phyloP scores from a whole-genome alignment of 1,284 basidiomycete species.

The Wallemia mellicola region DNA sequence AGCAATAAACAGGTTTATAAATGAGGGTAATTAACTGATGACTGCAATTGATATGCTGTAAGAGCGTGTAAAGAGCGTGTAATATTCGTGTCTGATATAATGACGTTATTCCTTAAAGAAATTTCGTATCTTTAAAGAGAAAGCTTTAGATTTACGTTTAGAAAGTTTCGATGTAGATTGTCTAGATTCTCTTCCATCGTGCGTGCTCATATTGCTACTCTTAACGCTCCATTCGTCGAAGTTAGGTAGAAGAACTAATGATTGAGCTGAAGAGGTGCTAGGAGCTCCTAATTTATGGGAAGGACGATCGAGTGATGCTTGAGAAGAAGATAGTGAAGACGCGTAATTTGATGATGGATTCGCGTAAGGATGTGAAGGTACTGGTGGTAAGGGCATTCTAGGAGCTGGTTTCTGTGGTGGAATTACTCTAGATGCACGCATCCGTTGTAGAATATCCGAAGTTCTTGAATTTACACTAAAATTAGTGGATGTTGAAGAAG shows the following conservation, averaged over 20 bases:
- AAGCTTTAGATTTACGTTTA: neutral
- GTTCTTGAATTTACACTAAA: neutral
- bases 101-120: conserved; percentile 1
- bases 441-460: neutral
- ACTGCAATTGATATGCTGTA: no score
- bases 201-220: neutral
- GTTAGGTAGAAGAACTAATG: neutral
- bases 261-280: neutral
- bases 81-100: no score
- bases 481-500: neutral
- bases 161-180: neutral
- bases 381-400: neutral
- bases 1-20: no score
- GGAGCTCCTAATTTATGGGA: neutral
- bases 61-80: no score
- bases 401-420: neutral
- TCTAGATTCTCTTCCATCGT: neutral
- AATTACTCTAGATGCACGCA: neutral
- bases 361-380: neutral
- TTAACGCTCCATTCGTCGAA: neutral
- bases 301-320: neutral
- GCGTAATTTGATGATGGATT: neutral
- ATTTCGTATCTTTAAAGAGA: neutral
- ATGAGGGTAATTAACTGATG: no score
- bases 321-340: neutral